These are phyloP conservation scores for Westerdykella aurantiaca DNA, from an alignment of 2,329 filamentous ascomycete genomes.

Conservation along the genomic window DNA sequence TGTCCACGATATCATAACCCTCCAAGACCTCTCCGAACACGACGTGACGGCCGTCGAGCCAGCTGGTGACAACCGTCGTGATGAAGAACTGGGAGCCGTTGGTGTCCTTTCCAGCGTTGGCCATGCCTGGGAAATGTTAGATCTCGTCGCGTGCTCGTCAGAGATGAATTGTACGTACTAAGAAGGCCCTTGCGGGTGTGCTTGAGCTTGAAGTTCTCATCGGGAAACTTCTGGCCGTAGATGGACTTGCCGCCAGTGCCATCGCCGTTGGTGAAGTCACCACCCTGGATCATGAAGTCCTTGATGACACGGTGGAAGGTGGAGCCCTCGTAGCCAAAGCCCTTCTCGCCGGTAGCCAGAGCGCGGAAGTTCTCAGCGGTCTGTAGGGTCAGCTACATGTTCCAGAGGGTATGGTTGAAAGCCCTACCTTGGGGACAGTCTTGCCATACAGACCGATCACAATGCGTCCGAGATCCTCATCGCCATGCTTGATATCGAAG, in stretches of 20 bases:
- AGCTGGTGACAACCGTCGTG: conserved; percentile 72
- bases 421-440: conserved; percentile 65
- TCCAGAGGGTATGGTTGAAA: too few species aligned
- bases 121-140: conserved; percentile 56
- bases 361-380: conserved; percentile 46
- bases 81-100: conserved; percentile 91
- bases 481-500: conserved; percentile 77
- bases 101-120: conserved; percentile 78
- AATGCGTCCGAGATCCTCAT: conserved; percentile 66
- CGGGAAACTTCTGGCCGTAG: conserved; percentile 76
- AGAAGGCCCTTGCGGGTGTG: conserved; percentile 79
- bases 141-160: not conserved
- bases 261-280: conserved; percentile 79
- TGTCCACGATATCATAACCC: conserved; percentile 73
- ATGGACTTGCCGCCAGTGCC: conserved; percentile 83
- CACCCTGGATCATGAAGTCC: conserved; percentile 87
- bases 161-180: conserved; percentile 42
- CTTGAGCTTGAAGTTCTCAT: conserved; percentile 94
- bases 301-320: conserved; percentile 88
- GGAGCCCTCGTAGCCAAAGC: conserved; percentile 75
- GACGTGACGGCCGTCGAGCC: conserved; percentile 79
- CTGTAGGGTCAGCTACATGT: too few species aligned
- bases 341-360: conserved; percentile 79
- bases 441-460: conserved; percentile 82
- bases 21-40: conserved; percentile 86